Evolutionary conservation across 2,329 filamentous ascomycete species (phyloP).

Genomic region (Diaporthe sp.): DNA sequence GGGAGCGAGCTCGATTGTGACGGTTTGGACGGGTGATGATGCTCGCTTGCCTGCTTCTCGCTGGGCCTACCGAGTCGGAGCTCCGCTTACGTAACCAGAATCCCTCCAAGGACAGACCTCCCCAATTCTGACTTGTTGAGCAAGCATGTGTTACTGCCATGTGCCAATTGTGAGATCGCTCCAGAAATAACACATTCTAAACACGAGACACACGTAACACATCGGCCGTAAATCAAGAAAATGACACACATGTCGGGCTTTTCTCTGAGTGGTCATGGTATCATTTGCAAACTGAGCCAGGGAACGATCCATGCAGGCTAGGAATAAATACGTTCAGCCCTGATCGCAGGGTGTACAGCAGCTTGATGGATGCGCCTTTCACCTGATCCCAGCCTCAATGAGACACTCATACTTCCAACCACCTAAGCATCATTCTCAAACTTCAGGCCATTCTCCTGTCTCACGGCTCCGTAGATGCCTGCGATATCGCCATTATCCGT

Average conservation of each 20-base stretch:
- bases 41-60: constrained; percentile 34
- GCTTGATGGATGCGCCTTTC: too few species aligned
- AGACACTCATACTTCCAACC: neutral
- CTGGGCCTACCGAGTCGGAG: constrained; percentile 10
- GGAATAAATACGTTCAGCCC: neutral
- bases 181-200: neutral
- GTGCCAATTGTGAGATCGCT: neutral
- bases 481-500: constrained; percentile 80
- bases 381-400: too few species aligned
- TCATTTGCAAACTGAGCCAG: neutral
- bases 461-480: constrained; percentile 84
- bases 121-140: constrained; percentile 9
- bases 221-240: neutral
- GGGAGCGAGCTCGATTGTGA: constrained; percentile 32
- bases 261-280: neutral
- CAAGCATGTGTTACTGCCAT: neutral
- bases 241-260: too few species aligned
- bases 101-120: constrained; percentile 4
- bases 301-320: neutral
- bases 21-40: constrained; percentile 29
- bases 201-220: neutral
- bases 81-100: constrained; percentile 32
- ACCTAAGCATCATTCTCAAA: constrained; percentile 73
- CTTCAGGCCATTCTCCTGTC: constrained; percentile 79
- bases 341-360: neutral